These are phyloP conservation scores for Triticum aestivum DNA, from an alignment of 176 grass and related monocot species.

Conservation along the genomic window IWGSC_CS_RefSeq_v2.1 NC_057801.1:782057016-782057515, in stretches of 20 bases:
- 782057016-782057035: no score
- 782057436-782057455: conserved; percentile 73
- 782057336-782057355: conserved; percentile 85
- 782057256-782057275: not conserved
- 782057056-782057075: no score
- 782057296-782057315: not conserved
- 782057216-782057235: conserved; percentile 58
- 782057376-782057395: conserved; percentile 88
- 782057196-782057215: conserved; percentile 89
- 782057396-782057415: conserved; percentile 51
- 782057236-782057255: conserved; percentile 16
- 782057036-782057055: no score
- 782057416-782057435: conserved; percentile 87
- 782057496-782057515: not conserved
- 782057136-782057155: no score
- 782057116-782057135: no score
- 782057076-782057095: no score
- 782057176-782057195: conserved; percentile 79
- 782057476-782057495: not conserved
- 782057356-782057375: conserved; percentile 70
- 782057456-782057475: not conserved
- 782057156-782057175: conserved; percentile 45
- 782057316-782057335: conserved; percentile 20
- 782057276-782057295: not conserved
- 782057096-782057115: no score